Conservation (phyloP, 1,284 basidiomycete species). For the Moesziomyces sp. region DNA sequence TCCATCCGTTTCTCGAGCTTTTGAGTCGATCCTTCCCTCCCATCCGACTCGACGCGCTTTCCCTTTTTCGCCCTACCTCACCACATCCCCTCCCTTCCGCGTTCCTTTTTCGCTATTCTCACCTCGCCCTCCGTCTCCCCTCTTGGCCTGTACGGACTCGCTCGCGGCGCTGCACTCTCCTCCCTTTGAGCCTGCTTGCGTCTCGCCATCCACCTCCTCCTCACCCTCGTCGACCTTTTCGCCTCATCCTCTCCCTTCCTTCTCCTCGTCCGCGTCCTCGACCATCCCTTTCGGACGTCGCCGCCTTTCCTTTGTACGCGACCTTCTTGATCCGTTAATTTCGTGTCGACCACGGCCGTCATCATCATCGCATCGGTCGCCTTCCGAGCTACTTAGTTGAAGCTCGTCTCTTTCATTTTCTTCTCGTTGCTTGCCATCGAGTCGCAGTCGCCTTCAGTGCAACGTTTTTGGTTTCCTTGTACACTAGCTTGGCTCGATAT, state of each 20-base stretch:
- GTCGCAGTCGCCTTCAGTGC: slow-evolving; percentile 15
- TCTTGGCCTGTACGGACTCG: slow-evolving; percentile 8
- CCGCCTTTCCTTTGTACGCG: slow-evolving; percentile 5
- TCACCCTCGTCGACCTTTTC: slow-evolving; percentile 9
- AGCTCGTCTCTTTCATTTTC: slow-evolving; percentile 1
- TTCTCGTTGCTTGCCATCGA: slow-evolving; percentile 9
- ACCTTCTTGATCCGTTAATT: slow-evolving; percentile 7
- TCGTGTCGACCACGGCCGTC: slow-evolving; percentile 6
- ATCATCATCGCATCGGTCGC: slow-evolving; percentile 3
- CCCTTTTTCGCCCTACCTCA: slow-evolving; percentile 6
- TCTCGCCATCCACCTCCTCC: slow-evolving; percentile 26
- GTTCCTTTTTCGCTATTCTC: slow-evolving; percentile 1
- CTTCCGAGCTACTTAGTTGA: slow-evolving; percentile 1
- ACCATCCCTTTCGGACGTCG: slow-evolving; percentile 12
- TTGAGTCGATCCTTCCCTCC: slow-evolving; percentile 8
- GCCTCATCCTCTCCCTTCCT: slow-evolving; percentile 5
- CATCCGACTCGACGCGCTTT: slow-evolving; percentile 3
- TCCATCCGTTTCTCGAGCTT: slow-evolving; percentile 15
- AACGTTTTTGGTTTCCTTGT: slow-evolving; percentile 27
- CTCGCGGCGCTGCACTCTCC: slow-evolving; percentile 11
- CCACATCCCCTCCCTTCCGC: slow-evolving; percentile 4
- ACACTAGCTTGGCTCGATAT: slow-evolving; percentile 27
- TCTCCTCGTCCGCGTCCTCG: slow-evolving; percentile 12
- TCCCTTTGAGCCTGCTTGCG: slow-evolving; percentile 21
- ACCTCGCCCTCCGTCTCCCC: slow-evolving; percentile 3